Base-by-base conservation (phyloP, 306 rosid species). In the Carpinus viminea region DNA sequence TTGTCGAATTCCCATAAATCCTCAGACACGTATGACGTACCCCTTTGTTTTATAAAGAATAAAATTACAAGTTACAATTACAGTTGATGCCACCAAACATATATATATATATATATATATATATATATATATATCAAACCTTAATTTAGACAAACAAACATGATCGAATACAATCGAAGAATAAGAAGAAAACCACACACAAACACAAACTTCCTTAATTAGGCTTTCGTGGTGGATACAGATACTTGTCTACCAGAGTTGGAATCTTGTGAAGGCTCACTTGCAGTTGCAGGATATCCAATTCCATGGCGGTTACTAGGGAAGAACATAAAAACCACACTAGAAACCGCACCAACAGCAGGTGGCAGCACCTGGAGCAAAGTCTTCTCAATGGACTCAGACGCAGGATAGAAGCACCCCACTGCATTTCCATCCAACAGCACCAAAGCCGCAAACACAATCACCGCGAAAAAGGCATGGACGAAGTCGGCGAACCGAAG, bases 271-370 rank as follows among this genome's bases (percentile, higher is more conserved):
- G 87, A 15, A 65, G 81, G 9, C 20, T 50, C 50, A 34, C 83
- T 85, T 52, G 81, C 8, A 62, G 56, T 78, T 0, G 84, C 15
- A 53, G 91, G 88, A 52, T 94, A 92, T 3, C 98, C 98, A 66
- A 93, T 89, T 48, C 98, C 98, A 66, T 92, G 91, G 61, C 98
- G 98, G 24, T n/a, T 82, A 47, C 77, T 85, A 0, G 98, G 98
- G 54, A 89, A 92, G 17, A 86, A 0, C 73, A 83, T 64, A 70
- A 90, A 94, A 15, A 87, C 86, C 0, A 78, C 20, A 31, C 97
- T 78, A 5, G 97, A 61, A 74, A 83, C 74, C 9, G 7, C 80
- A 1, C 98, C 98, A n/a, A 94, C 79, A n/a, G 72, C 72, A 0
- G 96, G 87, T 1, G 97, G 97, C 82, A 89, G 38, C 15, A 82